Conservation (phyloP, 2,329 filamentous ascomycete species). For the Aspergillus sp. region DNA sequence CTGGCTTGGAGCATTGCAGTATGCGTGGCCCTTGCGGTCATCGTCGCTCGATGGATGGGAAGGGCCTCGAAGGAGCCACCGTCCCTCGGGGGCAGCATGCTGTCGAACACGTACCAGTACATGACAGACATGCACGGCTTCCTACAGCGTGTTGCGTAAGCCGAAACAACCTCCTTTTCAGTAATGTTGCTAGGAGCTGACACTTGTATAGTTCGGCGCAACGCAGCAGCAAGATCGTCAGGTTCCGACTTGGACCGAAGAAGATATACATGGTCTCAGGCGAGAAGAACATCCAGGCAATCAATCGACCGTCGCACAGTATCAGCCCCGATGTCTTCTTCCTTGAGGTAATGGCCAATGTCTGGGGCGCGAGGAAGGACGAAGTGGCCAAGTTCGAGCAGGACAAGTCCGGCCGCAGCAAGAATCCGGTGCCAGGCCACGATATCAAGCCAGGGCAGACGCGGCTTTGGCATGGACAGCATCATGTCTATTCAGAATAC, state of each 20-base stretch:
- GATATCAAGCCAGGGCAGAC: not conserved
- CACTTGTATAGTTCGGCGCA: not conserved
- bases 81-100: not conserved
- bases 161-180: not conserved
- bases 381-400: not conserved
- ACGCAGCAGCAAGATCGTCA: not conserved
- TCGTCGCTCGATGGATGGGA: not conserved
- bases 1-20: not conserved
- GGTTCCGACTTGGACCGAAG: not conserved
- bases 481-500: not conserved
- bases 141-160: not conserved
- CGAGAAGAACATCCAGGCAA: not conserved
- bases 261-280: not conserved
- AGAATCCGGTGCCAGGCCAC: not conserved
- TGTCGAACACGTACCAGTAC: not conserved
- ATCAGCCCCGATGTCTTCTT: not conserved
- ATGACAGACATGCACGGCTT: not conserved
- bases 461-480: not conserved
- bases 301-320: not conserved
- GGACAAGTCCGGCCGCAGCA: not conserved
- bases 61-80: not conserved
- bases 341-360: not conserved
- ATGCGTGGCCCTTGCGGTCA: not conserved
- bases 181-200: not conserved
- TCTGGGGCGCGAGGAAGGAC: not conserved